Evolutionary conservation across 1,284 basidiomycete genomes (phyloP).

Genomic region (Fomitopsis betulina): DNA sequence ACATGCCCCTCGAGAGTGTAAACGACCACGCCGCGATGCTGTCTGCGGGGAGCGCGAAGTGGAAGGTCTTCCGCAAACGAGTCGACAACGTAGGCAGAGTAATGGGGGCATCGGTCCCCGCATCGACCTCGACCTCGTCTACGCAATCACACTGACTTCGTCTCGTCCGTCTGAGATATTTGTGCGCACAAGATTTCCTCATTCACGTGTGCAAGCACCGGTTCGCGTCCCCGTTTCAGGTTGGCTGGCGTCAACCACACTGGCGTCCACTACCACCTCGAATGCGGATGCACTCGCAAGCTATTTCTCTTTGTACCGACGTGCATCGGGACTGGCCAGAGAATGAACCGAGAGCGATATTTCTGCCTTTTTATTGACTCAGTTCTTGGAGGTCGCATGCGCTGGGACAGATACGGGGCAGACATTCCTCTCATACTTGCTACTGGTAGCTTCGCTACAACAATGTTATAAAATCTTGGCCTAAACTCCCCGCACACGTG

Average conservation of each 20-base stretch:
- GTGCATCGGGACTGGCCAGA: constrained; percentile 12
- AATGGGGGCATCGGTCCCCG: constrained; percentile 34
- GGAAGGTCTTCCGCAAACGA: constrained; percentile 60
- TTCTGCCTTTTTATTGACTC: constrained; percentile 73
- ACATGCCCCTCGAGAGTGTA: constrained; percentile 40
- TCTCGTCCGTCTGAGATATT: not conserved
- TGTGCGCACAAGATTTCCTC: not conserved
- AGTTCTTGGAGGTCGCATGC: constrained; percentile 53
- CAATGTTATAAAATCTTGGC: too few species aligned
- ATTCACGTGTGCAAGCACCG: not conserved
- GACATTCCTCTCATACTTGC: constrained; percentile 37
- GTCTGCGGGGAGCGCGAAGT: constrained; percentile 57
- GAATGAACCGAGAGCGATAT: constrained; percentile 49
- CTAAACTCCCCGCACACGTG: too few species aligned
- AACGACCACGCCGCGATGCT: constrained; percentile 53
- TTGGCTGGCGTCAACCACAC: constrained; percentile 14
- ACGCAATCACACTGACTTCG: constrained; percentile 1
- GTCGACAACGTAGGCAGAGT: constrained; percentile 69
- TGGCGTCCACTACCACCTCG: constrained; percentile 16
- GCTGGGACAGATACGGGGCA: constrained; percentile 90
- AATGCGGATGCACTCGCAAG: constrained; percentile 9
- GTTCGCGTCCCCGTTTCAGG: constrained; percentile 23
- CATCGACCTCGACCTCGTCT: not conserved
- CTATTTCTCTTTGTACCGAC: constrained; percentile 1
- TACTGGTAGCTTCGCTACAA: not conserved